phyloP scores from a whole-genome alignment of 768 basidiomycete genomes.

The Hirschioporus abietinus region DNA sequence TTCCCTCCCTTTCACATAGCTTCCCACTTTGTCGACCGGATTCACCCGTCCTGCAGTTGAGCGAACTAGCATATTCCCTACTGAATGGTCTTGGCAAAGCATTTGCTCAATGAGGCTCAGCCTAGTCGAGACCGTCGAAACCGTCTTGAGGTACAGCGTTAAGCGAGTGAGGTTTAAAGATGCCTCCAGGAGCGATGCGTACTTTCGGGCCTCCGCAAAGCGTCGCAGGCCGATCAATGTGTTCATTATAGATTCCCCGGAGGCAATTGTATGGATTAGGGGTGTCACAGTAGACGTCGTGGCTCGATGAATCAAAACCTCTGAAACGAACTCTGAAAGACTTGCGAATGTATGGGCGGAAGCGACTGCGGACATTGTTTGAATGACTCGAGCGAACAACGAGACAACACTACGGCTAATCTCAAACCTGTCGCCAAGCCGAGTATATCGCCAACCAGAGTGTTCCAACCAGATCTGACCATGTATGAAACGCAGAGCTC shows the following conservation, averaged over 20 bases:
- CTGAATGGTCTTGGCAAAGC: slow-evolving; percentile 55
- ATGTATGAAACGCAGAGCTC: slow-evolving; percentile 74
- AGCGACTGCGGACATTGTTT: slow-evolving; percentile 1
- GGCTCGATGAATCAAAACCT: slow-evolving; percentile 68
- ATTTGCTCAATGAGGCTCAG: slow-evolving; percentile 69
- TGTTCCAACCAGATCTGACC: slow-evolving; percentile 87
- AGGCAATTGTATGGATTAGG: slow-evolving; percentile 62
- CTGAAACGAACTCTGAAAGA: slow-evolving; percentile 37
- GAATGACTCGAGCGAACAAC: slow-evolving; percentile 34
- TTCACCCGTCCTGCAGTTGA: slow-evolving; percentile 47
- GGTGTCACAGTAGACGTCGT: slow-evolving; percentile 80
- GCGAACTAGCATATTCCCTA: slow-evolving; percentile 35
- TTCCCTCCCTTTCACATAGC: slow-evolving; percentile 60
- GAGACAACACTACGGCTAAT: slow-evolving; percentile 62
- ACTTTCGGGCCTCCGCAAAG: slow-evolving; percentile 60
- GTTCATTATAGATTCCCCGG: slow-evolving; percentile 52
- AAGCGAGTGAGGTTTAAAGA: slow-evolving; percentile 57
- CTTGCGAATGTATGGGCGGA: not conserved
- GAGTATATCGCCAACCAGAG: slow-evolving; percentile 78
- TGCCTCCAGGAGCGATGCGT: slow-evolving; percentile 65
- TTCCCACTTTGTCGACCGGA: slow-evolving; percentile 70
- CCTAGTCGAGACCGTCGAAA: slow-evolving; percentile 26
- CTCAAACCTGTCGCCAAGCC: slow-evolving; percentile 79
- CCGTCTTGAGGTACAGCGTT: slow-evolving; percentile 61
- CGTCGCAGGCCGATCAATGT: slow-evolving; percentile 60